These are phyloP conservation scores for Cryphonectria japonica DNA, from an alignment of 2,329 filamentous ascomycete species.

Conservation along the genomic window DNA sequence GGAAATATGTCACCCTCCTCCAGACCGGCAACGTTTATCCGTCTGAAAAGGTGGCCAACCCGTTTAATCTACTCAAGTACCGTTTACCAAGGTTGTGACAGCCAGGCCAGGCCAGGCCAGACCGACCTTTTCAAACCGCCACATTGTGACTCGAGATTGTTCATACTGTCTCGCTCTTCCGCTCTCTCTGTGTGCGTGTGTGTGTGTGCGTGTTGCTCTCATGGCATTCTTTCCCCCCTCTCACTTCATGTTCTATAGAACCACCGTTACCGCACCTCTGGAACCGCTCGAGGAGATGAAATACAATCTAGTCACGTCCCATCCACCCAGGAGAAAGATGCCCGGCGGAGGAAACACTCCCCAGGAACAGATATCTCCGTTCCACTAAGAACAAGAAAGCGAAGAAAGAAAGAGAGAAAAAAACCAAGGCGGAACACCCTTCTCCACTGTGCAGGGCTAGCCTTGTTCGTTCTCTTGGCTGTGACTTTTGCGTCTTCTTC, in stretches of 20 bases:
- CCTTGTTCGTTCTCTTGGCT: background rate
- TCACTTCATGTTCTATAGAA: background rate
- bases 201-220: no score
- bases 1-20: background rate
- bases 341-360: background rate
- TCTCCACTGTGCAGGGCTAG: background rate
- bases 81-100: background rate
- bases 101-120: background rate
- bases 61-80: background rate
- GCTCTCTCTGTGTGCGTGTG: background rate
- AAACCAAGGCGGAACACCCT: conserved; percentile 5
- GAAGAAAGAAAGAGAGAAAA: background rate
- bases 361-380: background rate
- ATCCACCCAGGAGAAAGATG: background rate
- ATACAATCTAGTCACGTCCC: background rate
- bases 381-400: background rate
- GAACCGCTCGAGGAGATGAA: background rate
- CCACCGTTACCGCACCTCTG: background rate
- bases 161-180: no score
- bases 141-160: background rate
- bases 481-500: background rate
- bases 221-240: no score
- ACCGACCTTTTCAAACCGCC: background rate
- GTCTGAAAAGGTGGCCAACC: background rate
- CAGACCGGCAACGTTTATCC: background rate